Evolutionary conservation across 2,329 filamentous ascomycete species (phyloP), one percentile per base, ranked within the genome.

Genomic region (Fusarium udum): DNA sequence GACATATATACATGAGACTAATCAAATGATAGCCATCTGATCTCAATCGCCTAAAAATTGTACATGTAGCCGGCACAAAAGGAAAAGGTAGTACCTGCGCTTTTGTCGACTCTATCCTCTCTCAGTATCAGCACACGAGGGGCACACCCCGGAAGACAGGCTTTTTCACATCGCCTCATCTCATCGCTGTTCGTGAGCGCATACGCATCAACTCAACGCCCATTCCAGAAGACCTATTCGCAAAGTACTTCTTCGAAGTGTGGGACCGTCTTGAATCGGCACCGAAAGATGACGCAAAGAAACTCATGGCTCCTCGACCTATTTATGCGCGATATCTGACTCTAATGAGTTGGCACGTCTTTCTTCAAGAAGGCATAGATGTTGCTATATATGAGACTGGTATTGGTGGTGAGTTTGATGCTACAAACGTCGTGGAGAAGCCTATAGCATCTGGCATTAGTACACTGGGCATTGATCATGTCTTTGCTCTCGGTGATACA

Each of bases 41-140:
- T 71, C 81, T 93, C 43, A 82, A 89, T 73, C 83, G 83, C n/a
- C 82, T 93, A 36, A 92, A 92, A 73, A 85, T 93, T 32, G 79
- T 94, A 43, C 92, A 93, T 80, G 87, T 94, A 32, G 89, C 92
- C 31, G 92, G 92, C 10, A 94, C 92, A n/a, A 94, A 94, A 80
- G 92, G 92, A 10, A 94, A 94, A 81, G 92, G 92, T 34, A 92
- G 88, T 76, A 92, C 91, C 3, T 93, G 91, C 77, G 91, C 91
- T 43, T 93, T 92, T 72, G 85, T 89, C 64, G 86, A 90, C 69
- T 89, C 88, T 13, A 90, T 93, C 69, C 86, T 94, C 49, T 82
- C 84, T 22, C 84, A 84, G 59, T 87, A 90, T 75, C 85, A 84
- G 24, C 77, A 77, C 51, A 73, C 73, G 26, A 72, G 76, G 61